A percentile compares a stretch with the other conserved stretches of the same genome.
These are phyloP conservation scores for Viola odorata DNA, from an alignment of 345 rosid species.

Conservation along the genomic window DNA sequence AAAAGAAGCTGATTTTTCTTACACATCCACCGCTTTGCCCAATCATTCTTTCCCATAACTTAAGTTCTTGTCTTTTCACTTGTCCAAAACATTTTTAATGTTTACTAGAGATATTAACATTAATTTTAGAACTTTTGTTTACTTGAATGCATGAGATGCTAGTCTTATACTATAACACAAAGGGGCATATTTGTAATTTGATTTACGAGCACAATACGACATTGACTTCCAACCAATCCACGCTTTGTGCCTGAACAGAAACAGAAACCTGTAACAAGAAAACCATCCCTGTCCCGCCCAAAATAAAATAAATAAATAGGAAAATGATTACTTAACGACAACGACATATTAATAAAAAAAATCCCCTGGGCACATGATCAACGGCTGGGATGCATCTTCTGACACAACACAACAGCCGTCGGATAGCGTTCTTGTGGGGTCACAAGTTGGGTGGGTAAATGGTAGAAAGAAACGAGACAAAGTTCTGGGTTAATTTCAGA, in stretches of 20 bases:
- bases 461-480: conserved; percentile 3
- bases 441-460: background rate
- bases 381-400: conserved; percentile 26
- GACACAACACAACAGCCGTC: conserved; percentile 20
- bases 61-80: too few species aligned
- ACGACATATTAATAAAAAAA: background rate
- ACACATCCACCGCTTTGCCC: too few species aligned
- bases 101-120: too few species aligned
- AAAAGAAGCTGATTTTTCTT: too few species aligned
- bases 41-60: too few species aligned
- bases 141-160: too few species aligned
- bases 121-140: too few species aligned
- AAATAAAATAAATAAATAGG: background rate
- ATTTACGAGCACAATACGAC: background rate
- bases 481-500: conserved; percentile 19
- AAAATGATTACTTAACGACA: background rate
- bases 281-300: background rate
- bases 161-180: too few species aligned
- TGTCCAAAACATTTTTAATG: too few species aligned
- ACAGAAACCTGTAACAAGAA: background rate
- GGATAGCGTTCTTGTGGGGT: conserved; percentile 16
- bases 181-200: background rate
- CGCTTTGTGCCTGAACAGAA: background rate
- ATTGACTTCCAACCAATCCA: too few species aligned
- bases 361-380: background rate